Percentiles rank a stretch among this genome's conserved stretches.
Conservation (phyloP, 495 filamentous ascomycete species). For the Aspergillus coremiiformis region DNA sequence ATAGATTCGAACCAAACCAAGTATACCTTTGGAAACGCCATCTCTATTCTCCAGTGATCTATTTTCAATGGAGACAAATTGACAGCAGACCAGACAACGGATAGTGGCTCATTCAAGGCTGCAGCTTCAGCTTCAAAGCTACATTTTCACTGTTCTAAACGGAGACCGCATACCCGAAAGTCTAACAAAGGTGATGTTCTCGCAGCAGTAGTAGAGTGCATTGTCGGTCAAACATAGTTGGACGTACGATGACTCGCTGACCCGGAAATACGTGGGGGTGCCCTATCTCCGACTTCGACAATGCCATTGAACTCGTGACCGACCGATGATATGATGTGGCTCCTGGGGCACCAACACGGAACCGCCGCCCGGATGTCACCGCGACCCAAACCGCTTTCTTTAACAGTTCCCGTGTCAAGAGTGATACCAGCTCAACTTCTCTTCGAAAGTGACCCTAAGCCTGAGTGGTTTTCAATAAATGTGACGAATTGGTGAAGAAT, state of each 20-base stretch:
- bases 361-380: too few relatives aligned
- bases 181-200: constrained; percentile 54
- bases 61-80: constrained; percentile 43
- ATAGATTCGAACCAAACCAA: background rate
- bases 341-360: constrained; percentile 44
- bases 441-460: background rate
- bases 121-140: constrained; percentile 15
- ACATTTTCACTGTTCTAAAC: constrained; percentile 3
- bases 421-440: constrained; percentile 7
- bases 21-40: background rate
- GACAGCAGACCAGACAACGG: constrained; percentile 63
- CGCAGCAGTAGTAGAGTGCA: constrained; percentile 52
- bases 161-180: constrained; percentile 35
- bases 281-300: constrained; percentile 48
- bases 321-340: constrained; percentile 51
- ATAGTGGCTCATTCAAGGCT: constrained; percentile 54
- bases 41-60: constrained; percentile 6
- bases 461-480: background rate
- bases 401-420: constrained; percentile 1
- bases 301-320: constrained; percentile 56
- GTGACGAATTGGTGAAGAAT: background rate
- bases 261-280: constrained; percentile 42
- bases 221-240: constrained; percentile 53
- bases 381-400: too few relatives aligned
- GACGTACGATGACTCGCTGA: constrained; percentile 49